Evolutionary conservation across 208 protist species (phyloP).

Genomic region (Trypanosoma lewisi): DNA sequence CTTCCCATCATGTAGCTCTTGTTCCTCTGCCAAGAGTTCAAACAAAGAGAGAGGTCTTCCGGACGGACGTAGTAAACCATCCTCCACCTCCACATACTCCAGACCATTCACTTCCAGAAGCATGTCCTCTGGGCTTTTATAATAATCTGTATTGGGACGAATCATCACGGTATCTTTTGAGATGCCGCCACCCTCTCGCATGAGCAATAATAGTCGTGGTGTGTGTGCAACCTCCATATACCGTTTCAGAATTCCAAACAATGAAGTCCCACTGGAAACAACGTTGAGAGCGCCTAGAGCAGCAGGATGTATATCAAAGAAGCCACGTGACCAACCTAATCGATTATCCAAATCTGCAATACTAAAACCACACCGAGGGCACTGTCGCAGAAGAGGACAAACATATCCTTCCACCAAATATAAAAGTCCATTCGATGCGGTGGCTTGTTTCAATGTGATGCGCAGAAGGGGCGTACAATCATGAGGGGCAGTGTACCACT

Average conservation of each 20-base stretch:
- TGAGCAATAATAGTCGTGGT: slow-evolving; percentile 11
- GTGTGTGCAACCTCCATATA: slow-evolving; percentile 19
- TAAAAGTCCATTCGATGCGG: slow-evolving; percentile 6
- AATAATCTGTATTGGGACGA: slow-evolving; percentile 20
- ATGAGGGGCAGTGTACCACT: neutral
- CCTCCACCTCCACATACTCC: neutral
- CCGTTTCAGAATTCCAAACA: slow-evolving; percentile 24
- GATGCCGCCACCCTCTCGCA: neutral
- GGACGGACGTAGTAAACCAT: slow-evolving; percentile 7
- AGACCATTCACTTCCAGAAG: slow-evolving; percentile 31
- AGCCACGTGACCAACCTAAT: slow-evolving; percentile 25
- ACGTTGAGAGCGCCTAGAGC: neutral
- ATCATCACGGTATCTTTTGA: slow-evolving; percentile 16
- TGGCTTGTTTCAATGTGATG: slow-evolving; percentile 9
- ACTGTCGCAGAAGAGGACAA: slow-evolving; percentile 30
- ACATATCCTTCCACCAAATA: slow-evolving; percentile 30
- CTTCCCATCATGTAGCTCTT: slow-evolving; percentile 16
- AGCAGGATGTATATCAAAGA: slow-evolving; percentile 23
- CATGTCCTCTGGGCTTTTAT: slow-evolving; percentile 34
- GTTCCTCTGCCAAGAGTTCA: slow-evolving; percentile 31
- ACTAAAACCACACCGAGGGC: neutral
- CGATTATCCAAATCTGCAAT: slow-evolving; percentile 25
- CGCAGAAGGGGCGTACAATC: neutral
- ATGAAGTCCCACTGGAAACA: slow-evolving; percentile 13
- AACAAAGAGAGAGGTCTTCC: slow-evolving; percentile 32